These are phyloP conservation scores for Amaranthus tricolor DNA, from an alignment of 179 eudicot species.

Conservation along the genomic window DNA sequence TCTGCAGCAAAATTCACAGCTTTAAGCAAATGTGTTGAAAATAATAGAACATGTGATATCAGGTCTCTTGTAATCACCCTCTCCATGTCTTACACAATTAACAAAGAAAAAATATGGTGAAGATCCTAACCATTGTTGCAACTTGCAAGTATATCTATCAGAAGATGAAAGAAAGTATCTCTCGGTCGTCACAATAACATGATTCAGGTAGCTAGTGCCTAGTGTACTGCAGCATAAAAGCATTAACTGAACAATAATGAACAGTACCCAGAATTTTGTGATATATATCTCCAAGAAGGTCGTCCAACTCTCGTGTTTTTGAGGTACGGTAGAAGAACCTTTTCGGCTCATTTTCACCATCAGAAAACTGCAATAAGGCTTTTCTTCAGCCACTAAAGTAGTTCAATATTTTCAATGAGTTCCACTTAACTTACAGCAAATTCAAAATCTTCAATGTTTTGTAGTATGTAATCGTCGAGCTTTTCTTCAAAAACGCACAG, in stretches of 20 bases:
- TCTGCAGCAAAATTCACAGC: slow-evolving; percentile 92
- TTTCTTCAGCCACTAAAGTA: slow-evolving; percentile 16
- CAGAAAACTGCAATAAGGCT: slow-evolving; percentile 60
- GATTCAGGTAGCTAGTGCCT: slow-evolving; percentile 10
- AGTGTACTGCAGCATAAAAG: slow-evolving; percentile 21
- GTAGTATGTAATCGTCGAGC: slow-evolving; percentile 56
- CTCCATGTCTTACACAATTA: slow-evolving; percentile 76
- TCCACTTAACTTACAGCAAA: slow-evolving; percentile 68
- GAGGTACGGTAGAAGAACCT: slow-evolving; percentile 81
- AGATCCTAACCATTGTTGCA: background rate
- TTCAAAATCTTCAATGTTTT: slow-evolving; percentile 75
- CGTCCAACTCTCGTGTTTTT: slow-evolving; percentile 89
- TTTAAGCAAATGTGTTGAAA: slow-evolving; percentile 63
- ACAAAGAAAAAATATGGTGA: slow-evolving; percentile 15
- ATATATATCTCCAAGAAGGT: slow-evolving; percentile 89
- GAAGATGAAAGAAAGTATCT: slow-evolving; percentile 1
- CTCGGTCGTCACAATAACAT: background rate
- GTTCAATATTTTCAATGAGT: background rate
- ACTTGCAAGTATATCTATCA: background rate
- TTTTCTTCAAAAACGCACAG: slow-evolving; percentile 82
- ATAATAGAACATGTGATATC: slow-evolving; percentile 71
- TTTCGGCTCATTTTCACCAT: slow-evolving; percentile 66
- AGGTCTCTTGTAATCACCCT: slow-evolving; percentile 94
- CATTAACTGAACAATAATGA: background rate
- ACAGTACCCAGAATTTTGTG: slow-evolving; percentile 82